A percentile compares a stretch with the other conserved stretches of the same genome.
Evolutionary conservation across 2,329 filamentous ascomycete genomes (phyloP).

Genomic region (Alternaria solani): DNA sequence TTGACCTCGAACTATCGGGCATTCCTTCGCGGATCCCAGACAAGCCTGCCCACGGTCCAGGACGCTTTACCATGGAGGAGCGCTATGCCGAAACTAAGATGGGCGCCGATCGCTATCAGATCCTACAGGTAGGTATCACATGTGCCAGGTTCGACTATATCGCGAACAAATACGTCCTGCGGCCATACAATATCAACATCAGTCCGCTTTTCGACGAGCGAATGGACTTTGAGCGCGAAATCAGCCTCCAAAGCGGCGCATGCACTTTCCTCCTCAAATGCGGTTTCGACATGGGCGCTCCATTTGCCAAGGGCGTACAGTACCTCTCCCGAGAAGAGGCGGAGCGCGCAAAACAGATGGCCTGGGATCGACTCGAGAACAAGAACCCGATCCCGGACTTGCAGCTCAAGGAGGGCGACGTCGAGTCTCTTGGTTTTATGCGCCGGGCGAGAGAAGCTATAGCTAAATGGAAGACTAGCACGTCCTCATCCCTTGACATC

Average conservation of each 20-base stretch:
- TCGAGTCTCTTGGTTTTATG: constrained; percentile 62
- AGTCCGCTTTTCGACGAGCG: constrained; percentile 64
- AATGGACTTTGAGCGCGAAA: constrained; percentile 67
- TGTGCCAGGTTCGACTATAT: constrained; percentile 66
- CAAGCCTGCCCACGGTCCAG: constrained; percentile 41
- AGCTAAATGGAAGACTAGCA: constrained; percentile 54
- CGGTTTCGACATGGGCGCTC: constrained; percentile 65
- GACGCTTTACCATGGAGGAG: constrained; percentile 64
- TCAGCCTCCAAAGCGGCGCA: constrained; percentile 66
- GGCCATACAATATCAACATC: constrained; percentile 71
- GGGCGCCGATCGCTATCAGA: constrained; percentile 69
- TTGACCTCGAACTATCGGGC: constrained; percentile 73
- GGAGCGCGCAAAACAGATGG: constrained; percentile 55
- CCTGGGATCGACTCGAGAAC: constrained; percentile 54
- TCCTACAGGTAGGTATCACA: constrained; percentile 73
- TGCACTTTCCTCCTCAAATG: constrained; percentile 67
- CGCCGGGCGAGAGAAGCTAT: constrained; percentile 56
- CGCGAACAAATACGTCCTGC: constrained; percentile 61
- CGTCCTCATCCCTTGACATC: constrained; percentile 33
- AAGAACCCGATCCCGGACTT: constrained; percentile 53
- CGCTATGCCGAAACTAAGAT: constrained; percentile 68
- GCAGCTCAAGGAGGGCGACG: constrained; percentile 61
- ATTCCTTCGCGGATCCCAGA: constrained; percentile 58
- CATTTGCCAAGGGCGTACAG: constrained; percentile 65
- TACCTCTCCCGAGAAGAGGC: constrained; percentile 71